Evolutionary conservation across 2,329 filamentous ascomycete species (phyloP).

Genomic region (Laburnicola sp.): DNA sequence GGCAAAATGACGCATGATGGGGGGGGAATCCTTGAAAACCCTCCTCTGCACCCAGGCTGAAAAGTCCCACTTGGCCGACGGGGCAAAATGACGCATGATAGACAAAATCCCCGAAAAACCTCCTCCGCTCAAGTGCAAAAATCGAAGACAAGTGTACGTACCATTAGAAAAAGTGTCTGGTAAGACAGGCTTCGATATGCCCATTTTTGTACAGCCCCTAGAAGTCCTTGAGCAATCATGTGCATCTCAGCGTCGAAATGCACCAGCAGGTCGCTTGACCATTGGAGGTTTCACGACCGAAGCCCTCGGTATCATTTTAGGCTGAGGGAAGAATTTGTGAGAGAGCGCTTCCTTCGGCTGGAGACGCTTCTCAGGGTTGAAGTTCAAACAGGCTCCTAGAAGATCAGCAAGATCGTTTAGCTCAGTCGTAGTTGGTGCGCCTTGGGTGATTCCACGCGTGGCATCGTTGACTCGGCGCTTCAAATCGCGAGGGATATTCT

Average conservation of each 20-base stretch:
- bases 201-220: no score
- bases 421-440: constrained; percentile 67
- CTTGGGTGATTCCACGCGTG: constrained; percentile 71
- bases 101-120: no score
- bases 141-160: no score
- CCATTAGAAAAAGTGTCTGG: no score
- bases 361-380: constrained; percentile 92
- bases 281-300: constrained; percentile 34
- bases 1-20: no score
- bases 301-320: constrained; percentile 23
- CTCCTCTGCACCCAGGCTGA: no score
- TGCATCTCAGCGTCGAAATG: constrained; percentile 1
- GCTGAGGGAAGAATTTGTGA: constrained; percentile 77
- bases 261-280: constrained; percentile 6
- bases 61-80: no score
- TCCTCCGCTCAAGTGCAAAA: no score
- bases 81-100: no score
- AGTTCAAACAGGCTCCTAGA: constrained; percentile 80
- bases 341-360: constrained; percentile 82
- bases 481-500: constrained; percentile 69
- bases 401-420: constrained; percentile 83
- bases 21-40: no score
- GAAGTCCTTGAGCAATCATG: no score
- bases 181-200: no score
- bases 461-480: constrained; percentile 75